Base-by-base conservation (phyloP, 2,329 filamentous ascomycete genomes). In the Thyridium curvatum region DNA sequence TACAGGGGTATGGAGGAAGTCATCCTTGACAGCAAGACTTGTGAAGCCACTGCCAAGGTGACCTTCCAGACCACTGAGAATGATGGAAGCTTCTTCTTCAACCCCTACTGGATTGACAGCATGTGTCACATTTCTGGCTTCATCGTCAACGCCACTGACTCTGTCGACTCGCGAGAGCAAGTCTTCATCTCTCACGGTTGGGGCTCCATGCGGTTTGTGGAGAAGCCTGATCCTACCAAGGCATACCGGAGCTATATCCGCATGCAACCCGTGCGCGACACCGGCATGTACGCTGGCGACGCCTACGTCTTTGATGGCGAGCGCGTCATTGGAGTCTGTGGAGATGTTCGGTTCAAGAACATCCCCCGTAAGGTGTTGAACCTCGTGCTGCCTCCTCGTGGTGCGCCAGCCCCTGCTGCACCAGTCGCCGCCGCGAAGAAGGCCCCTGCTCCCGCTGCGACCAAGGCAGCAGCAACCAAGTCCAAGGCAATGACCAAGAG, bases 311-410 rank as follows among this genome's bases (percentile, higher is more conserved):
- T 77, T 40, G 69, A 77, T 18, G 66, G 68, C 30, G 69, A 73
- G 28, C 60, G 53, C 38, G 61, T 74, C 30, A 66, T 74, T 3
- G 71, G 66, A 32, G 52, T 73, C 8, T 54, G 59, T 28, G 63
- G 69, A 37, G 77, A 80, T 36, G 69, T 84, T 48, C 79, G 79
- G 59, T 84, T 85, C 66, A 74, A 78, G 55, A 69, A 75, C 48
- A 81, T 84, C 39, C 79, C 81, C 29, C 79, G 82, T 50, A 74
- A 75, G 50, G 68, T 81, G 17, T 66, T 85, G 43, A 82, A 83
- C 64, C 72, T 79, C 49, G 73, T 86, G 56, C 63, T 86, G 45
- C 80, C 82, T 39, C 79, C 79, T 2, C 66, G 70, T 18, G 74
- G 74, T 34, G 57, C 61, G 16, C 59, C 62, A 32, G 54, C 59